A percentile compares a stretch with the other conserved stretches of the same genome.
Evolutionary conservation across 1,284 basidiomycete species (phyloP).

Genomic region (Cryptococcus sp.): DNA sequence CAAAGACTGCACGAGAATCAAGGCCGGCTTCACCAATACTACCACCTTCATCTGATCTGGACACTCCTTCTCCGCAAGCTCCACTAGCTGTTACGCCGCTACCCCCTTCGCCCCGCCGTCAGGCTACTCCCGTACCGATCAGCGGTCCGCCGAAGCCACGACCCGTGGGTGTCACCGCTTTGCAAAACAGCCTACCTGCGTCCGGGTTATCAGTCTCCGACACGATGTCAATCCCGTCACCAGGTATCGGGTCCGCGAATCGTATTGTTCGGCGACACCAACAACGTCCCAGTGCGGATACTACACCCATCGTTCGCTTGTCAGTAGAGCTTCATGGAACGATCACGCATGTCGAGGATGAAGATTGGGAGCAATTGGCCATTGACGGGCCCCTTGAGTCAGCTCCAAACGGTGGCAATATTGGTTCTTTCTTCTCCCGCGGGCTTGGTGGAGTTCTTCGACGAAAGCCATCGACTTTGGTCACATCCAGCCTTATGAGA

Average conservation of each 20-base stretch:
- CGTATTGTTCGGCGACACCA: constrained; percentile 29
- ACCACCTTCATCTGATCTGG: too few species aligned
- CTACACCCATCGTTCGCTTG: constrained; percentile 27
- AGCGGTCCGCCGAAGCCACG: background rate
- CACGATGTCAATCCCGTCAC: constrained; percentile 30
- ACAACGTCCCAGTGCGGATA: constrained; percentile 21
- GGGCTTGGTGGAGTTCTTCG: constrained; percentile 26
- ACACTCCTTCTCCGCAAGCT: too few species aligned
- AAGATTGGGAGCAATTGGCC: constrained; percentile 43
- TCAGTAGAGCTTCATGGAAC: constrained; percentile 46
- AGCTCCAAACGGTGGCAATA: constrained; percentile 29
- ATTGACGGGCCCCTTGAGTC: constrained; percentile 18
- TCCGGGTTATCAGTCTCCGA: constrained; percentile 37
- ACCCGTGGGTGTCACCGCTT: background rate
- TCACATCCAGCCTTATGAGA: constrained; percentile 11
- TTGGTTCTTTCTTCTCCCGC: constrained; percentile 24
- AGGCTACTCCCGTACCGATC: background rate
- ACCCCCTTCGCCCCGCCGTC: constrained; percentile 5
- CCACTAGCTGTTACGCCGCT: background rate
- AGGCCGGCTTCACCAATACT: too few species aligned
- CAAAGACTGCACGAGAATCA: too few species aligned
- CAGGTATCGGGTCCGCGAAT: constrained; percentile 12
- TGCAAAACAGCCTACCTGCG: constrained; percentile 29
- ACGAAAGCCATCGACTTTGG: constrained; percentile 27
- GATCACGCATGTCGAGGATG: constrained; percentile 41